These are phyloP conservation scores for Trichoderma asperellum DNA, from an alignment of 2,329 filamentous ascomycete species.

Conservation along the genomic window DNA sequence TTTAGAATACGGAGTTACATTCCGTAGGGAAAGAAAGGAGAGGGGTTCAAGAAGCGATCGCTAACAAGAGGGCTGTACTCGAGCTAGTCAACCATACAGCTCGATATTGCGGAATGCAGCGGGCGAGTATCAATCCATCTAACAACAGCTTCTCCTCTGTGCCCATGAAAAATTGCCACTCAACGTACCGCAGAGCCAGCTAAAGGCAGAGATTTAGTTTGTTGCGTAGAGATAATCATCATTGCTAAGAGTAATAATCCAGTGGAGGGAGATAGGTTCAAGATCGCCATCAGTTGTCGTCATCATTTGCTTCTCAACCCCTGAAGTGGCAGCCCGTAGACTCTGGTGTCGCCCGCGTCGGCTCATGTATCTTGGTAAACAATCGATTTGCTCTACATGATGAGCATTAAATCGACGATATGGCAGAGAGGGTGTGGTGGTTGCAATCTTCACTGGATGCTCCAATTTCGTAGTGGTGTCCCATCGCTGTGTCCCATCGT, in stretches of 20 bases:
- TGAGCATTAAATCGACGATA: conserved; percentile 1
- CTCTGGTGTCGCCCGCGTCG: not conserved
- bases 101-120: not conserved
- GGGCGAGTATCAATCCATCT: not conserved
- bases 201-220: not conserved
- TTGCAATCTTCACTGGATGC: not conserved
- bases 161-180: not conserved
- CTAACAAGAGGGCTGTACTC: not conserved
- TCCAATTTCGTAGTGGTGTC: not conserved
- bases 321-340: not conserved
- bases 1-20: conserved; percentile 8
- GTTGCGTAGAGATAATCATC: not conserved
- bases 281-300: not conserved
- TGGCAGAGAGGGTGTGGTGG: conserved; percentile 19
- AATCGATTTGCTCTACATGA: not conserved
- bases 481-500: not conserved
- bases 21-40: not conserved
- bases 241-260: not conserved
- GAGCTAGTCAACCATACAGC: not conserved
- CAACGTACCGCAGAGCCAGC: not conserved
- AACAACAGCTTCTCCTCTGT: not conserved
- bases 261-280: not conserved
- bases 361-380: not conserved
- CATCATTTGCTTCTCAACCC: not conserved
- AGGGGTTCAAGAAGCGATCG: conserved; percentile 1